These are phyloP conservation scores for Fagopyrum tataricum DNA, from an alignment of 148 eudicot species.

Conservation along the genomic window DNA sequence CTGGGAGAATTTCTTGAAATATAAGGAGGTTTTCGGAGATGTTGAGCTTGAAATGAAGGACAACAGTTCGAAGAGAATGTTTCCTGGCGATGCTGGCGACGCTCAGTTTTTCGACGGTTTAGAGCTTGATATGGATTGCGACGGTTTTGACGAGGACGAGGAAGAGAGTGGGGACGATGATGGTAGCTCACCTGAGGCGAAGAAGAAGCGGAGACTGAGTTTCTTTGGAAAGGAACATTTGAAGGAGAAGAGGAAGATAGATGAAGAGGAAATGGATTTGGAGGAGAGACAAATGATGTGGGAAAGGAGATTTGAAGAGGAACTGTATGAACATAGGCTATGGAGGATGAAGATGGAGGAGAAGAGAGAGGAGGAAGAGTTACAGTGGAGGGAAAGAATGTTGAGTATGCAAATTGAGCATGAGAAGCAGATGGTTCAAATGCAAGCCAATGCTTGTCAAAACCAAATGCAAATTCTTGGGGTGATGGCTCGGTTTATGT, in stretches of 20 bases:
- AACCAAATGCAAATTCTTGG: conserved; percentile 78
- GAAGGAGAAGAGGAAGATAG: conserved; percentile 28
- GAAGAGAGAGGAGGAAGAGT: conserved; percentile 81
- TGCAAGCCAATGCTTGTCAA: conserved; percentile 81
- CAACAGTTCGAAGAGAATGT: conserved; percentile 17
- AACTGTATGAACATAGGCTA: conserved; percentile 46
- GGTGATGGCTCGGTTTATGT: conserved; percentile 57
- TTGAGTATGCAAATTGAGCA: conserved; percentile 69
- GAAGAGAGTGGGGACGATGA: conserved; percentile 20
- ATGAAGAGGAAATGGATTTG: conserved; percentile 43
- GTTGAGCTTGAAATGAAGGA: conserved; percentile 50
- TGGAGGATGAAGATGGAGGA: conserved; percentile 72
- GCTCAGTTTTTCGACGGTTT: conserved; percentile 17
- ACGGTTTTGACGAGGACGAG: conserved; percentile 35
- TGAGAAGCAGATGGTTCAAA: conserved; percentile 89
- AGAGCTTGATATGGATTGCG: conserved; percentile 41
- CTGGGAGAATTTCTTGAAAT: conserved; percentile 75
- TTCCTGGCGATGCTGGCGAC: conserved; percentile 18
- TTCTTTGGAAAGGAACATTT: conserved; percentile 35
- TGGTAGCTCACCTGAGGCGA: conserved; percentile 21
- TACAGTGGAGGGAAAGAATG: conserved; percentile 82
- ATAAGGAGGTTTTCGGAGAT: conserved; percentile 85
- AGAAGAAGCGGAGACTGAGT: conserved; percentile 39
- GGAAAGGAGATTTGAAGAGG: conserved; percentile 48
- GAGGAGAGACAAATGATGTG: conserved; percentile 47